Evolutionary conservation across 2,329 filamentous ascomycete species (phyloP).

Genomic region (Diatrype stigma): DNA sequence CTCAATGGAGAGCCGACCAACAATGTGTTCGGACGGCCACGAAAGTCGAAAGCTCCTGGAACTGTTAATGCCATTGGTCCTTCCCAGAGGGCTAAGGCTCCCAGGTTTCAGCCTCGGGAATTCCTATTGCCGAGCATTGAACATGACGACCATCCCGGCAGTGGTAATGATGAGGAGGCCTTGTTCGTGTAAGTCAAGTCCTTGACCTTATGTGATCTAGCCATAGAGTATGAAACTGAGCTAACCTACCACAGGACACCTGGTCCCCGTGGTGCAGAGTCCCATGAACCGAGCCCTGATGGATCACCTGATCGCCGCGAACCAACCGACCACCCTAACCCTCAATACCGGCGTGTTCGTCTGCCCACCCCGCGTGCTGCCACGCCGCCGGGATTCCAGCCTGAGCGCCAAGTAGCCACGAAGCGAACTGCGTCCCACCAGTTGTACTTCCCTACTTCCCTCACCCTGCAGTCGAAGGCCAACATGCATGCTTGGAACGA

Average conservation of each 20-base stretch:
- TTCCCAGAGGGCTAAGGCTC: background rate
- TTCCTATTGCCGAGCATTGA: too few species aligned
- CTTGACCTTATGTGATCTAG: background rate
- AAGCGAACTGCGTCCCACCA: conserved; percentile 4
- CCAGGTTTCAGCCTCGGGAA: background rate
- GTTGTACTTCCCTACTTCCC: conserved; percentile 7
- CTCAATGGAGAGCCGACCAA: background rate
- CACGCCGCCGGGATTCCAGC: background rate
- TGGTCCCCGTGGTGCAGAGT: background rate
- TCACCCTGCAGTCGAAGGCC: conserved; percentile 4
- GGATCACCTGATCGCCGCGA: too few species aligned
- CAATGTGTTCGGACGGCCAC: background rate
- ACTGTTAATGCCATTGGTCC: background rate
- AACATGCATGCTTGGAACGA: conserved; percentile 4
- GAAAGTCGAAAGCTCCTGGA: background rate
- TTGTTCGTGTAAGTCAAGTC: background rate
- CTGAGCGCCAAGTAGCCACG: background rate
- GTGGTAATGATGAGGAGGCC: background rate
- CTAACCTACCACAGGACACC: background rate
- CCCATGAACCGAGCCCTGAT: too few species aligned
- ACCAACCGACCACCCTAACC: background rate
- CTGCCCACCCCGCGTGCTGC: background rate
- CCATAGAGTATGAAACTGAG: background rate
- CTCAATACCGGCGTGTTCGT: background rate
- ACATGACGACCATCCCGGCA: background rate